Evolutionary conservation across 2,329 filamentous ascomycete genomes (phyloP).

Genomic region (Colletotrichum simmondsii): DNA sequence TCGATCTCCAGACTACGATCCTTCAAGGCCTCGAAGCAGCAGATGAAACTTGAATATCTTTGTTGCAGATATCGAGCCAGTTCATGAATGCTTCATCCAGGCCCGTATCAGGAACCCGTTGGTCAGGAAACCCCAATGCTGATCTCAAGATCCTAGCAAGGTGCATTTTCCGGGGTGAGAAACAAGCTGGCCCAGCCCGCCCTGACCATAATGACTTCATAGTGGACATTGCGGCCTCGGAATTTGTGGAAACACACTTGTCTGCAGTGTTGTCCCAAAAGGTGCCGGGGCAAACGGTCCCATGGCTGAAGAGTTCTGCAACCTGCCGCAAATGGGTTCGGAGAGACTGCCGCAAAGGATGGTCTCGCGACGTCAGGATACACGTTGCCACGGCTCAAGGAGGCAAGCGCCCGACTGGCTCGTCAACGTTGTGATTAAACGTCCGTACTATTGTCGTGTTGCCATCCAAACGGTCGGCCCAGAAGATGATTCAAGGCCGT

Average conservation of each 20-base stretch:
- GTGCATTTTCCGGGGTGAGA: background rate
- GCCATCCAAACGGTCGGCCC: background rate
- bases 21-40: background rate
- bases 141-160: background rate
- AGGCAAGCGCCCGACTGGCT: background rate
- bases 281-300: background rate
- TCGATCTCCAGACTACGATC: background rate
- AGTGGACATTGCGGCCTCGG: slow-evolving; percentile 26
- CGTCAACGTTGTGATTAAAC: background rate
- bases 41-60: background rate
- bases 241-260: slow-evolving; percentile 19
- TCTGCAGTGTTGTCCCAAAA: background rate
- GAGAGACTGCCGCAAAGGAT: background rate
- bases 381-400: background rate
- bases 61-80: background rate
- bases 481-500: background rate
- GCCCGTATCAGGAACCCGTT: background rate
- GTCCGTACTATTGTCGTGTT: background rate
- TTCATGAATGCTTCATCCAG: too few species aligned
- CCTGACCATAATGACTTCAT: slow-evolving; percentile 31
- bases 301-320: background rate
- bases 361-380: slow-evolving; percentile 25
- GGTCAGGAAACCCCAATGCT: background rate
- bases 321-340: background rate
- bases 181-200: slow-evolving; percentile 1